Conservation (phyloP, 352 stramenopile genomes). For the Aphanomyces euteiches region DNA sequence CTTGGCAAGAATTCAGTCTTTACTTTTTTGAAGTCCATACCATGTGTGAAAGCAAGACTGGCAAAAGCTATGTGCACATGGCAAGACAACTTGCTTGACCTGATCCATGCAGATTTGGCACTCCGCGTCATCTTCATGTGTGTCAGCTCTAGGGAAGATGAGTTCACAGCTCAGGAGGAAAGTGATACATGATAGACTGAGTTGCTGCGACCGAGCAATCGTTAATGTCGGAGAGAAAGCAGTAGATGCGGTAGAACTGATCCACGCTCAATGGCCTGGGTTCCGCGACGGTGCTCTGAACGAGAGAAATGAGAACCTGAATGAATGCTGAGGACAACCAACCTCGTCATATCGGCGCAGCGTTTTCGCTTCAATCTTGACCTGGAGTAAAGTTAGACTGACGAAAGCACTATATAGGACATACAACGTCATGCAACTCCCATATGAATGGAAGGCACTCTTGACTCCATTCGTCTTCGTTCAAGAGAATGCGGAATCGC, state of each 20-base stretch:
- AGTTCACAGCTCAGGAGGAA: not conserved
- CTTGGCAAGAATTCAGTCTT: slow-evolving; percentile 16
- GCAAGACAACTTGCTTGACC: slow-evolving; percentile 70
- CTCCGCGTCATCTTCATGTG: slow-evolving; percentile 51
- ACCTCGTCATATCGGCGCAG: slow-evolving; percentile 48
- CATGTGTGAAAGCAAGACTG: slow-evolving; percentile 72
- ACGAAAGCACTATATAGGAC: not conserved
- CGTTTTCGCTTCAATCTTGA: slow-evolving; percentile 63
- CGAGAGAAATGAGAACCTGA: not conserved
- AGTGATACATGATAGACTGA: not conserved
- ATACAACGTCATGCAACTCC: not conserved
- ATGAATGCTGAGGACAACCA: not conserved
- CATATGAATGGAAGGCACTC: slow-evolving; percentile 13
- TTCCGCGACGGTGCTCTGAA: slow-evolving; percentile 43
- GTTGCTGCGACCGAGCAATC: slow-evolving; percentile 38
- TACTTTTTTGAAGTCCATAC: slow-evolving; percentile 24
- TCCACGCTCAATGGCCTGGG: slow-evolving; percentile 59
- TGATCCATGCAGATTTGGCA: slow-evolving; percentile 85
- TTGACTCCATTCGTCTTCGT: slow-evolving; percentile 32
- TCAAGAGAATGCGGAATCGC: slow-evolving; percentile 64
- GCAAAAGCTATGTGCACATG: slow-evolving; percentile 75
- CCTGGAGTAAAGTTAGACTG: slow-evolving; percentile 22
- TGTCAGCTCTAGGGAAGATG: not conserved
- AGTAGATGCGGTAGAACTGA: slow-evolving; percentile 83
- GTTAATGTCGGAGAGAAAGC: slow-evolving; percentile 49